Conservation (phyloP, 1,139 yeast species). For the Kodamaea sp. region DNA sequence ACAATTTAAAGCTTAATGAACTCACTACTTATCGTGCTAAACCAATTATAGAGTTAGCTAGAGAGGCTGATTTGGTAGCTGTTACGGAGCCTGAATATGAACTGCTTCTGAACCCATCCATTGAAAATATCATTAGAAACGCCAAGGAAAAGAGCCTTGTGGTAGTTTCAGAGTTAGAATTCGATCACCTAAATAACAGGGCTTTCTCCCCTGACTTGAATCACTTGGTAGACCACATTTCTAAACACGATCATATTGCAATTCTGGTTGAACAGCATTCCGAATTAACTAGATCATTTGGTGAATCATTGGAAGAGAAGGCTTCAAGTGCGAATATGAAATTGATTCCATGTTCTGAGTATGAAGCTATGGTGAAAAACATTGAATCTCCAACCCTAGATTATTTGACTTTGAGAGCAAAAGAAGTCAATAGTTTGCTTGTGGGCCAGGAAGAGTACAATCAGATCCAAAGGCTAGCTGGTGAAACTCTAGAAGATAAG, state of each 20-base stretch:
- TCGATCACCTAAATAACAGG: slow-evolving; percentile 15
- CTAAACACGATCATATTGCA: slow-evolving; percentile 13
- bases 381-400: slow-evolving; percentile 21
- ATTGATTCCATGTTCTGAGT: slow-evolving; percentile 14
- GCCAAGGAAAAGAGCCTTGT: slow-evolving; percentile 13
- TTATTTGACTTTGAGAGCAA: slow-evolving; percentile 23
- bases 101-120: slow-evolving; percentile 16
- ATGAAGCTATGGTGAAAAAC: slow-evolving; percentile 13
- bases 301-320: slow-evolving; percentile 14
- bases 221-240: slow-evolving; percentile 2
- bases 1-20: background rate
- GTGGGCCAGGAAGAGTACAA: slow-evolving; percentile 5
- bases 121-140: slow-evolving; percentile 16
- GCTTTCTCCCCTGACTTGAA: slow-evolving; percentile 8
- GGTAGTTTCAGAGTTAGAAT: slow-evolving; percentile 12
- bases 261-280: slow-evolving; percentile 16
- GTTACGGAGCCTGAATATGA: slow-evolving; percentile 7
- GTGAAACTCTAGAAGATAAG: slow-evolving; percentile 22
- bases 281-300: slow-evolving; percentile 4
- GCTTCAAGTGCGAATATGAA: slow-evolving; percentile 15
- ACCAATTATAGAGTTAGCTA: slow-evolving; percentile 17
- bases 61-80: slow-evolving; percentile 6
- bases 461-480: slow-evolving; percentile 10
- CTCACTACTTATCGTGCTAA: slow-evolving; percentile 17
- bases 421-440: slow-evolving; percentile 10